phyloP scores from a whole-genome alignment of 163 green algal species.

The Coccomyxa subellipsoidea region DNA sequence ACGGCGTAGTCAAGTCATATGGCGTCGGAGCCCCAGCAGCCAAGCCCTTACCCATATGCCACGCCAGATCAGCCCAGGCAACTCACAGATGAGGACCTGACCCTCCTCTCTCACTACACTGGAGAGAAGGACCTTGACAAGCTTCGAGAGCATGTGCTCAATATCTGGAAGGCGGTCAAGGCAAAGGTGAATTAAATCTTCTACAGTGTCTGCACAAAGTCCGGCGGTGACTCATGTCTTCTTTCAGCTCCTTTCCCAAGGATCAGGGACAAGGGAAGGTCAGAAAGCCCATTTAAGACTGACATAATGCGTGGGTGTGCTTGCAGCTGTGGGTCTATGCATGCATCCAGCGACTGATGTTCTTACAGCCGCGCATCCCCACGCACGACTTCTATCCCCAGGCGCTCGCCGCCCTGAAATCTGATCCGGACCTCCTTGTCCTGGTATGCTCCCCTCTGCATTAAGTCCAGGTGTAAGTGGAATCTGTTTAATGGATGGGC shows the following conservation, averaged over 20 bases:
- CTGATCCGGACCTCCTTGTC: neutral
- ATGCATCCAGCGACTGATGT: constrained; percentile 19
- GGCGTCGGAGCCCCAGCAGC: neutral
- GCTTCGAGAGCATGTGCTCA: constrained; percentile 6
- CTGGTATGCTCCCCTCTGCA: neutral
- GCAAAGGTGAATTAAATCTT: neutral
- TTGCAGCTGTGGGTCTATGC: constrained; percentile 19
- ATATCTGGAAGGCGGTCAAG: neutral
- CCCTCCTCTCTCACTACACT: constrained; percentile 2
- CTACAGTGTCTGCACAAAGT: neutral
- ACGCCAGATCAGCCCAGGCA: neutral
- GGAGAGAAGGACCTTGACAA: neutral
- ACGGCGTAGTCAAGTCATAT: no score
- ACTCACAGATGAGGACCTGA: constrained; percentile 7
- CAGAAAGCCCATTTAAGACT: no score
- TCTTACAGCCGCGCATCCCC: constrained; percentile 9
- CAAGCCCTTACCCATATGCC: neutral
- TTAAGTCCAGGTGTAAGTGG: no score
- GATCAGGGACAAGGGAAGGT: no score
- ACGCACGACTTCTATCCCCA: constrained; percentile 10
- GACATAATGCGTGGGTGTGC: neutral
- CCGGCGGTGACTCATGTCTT: neutral
- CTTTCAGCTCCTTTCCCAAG: no score
- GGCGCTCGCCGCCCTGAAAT: neutral
- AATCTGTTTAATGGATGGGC: no score